Base-by-base conservation (phyloP, 2,329 filamentous ascomycete species). In the Calonectria leucothoes region DNA sequence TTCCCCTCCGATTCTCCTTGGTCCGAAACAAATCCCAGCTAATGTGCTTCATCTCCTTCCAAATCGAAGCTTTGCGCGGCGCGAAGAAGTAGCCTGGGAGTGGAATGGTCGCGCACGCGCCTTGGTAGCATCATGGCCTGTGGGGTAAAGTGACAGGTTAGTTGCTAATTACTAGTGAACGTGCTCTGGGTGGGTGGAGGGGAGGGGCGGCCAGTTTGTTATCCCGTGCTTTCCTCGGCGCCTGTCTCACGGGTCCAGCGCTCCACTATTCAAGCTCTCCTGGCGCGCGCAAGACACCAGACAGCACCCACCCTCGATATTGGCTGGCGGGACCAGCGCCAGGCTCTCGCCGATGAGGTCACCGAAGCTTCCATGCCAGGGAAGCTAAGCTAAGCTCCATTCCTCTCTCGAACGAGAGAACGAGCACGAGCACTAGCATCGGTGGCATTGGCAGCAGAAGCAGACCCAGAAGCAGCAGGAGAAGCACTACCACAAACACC, bases 261-360 rank as follows among this genome's bases (percentile, higher is more conserved):
- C 59, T 63, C 57, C 57, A 71, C 64, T 64, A 35, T 71, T 57
- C 35, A 68, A 71, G 64, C 70, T 71, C 69, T 68, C 35, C 39
- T 59, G 55, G 45, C 61, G 49, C 49, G 49, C 49, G 11, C 31
- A 57, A 49, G 63, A 49, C 45, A 37, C 31, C 29, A 39, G 48
- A 51, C 23, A 48, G 27, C 45, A 69, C 67, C 55, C 67, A 64
- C 67, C 25, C 31, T 48, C 55, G 20, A 59, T 59, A 59, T 59
- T 59, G 55, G 55, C 55, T 59, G 55, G 55, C 55, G 55, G 55
- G 55, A n/a, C 55, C 55, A 37, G 55, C 6, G 20, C 29, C 20
- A 55, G 45, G 68, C 68, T 29, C 52, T 42, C 23, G 69, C 69
- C 29, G 49, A 70, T 70, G 69, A 66, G 61, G 69, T 70, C 69